phyloP scores from a whole-genome alignment of 2,329 filamentous ascomycete species.

The Chalara sp. region DNA sequence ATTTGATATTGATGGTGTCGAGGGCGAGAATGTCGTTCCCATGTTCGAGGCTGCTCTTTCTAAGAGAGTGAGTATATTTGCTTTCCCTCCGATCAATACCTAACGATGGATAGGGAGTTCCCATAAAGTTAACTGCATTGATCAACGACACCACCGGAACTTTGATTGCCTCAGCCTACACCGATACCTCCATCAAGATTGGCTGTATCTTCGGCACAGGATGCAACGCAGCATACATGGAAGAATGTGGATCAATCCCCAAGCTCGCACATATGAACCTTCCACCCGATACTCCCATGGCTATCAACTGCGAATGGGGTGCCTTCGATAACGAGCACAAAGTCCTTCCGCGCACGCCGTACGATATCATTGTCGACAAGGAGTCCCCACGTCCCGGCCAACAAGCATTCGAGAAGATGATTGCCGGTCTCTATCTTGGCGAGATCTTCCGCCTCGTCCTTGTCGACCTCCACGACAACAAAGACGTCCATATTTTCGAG shows the following conservation, averaged over 20 bases:
- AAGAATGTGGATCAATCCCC: constrained; percentile 81
- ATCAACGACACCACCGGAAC: constrained; percentile 99
- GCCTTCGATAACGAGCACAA: constrained; percentile 93
- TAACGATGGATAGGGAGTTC: constrained; percentile 57
- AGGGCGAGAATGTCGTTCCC: constrained; percentile 84
- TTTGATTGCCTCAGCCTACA: constrained; percentile 92
- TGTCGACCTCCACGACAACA: constrained; percentile 76
- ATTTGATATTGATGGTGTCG: constrained; percentile 87
- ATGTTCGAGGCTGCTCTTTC: constrained; percentile 75
- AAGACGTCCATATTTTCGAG: constrained; percentile 70
- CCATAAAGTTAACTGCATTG: constrained; percentile 85
- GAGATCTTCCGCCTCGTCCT: constrained; percentile 89
- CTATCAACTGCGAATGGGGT: constrained; percentile 97
- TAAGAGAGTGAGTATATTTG: constrained; percentile 46
- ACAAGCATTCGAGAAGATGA: constrained; percentile 97
- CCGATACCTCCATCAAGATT: constrained; percentile 86
- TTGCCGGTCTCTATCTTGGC: constrained; percentile 87
- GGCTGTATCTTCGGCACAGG: constrained; percentile 98
- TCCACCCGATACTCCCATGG: constrained; percentile 76
- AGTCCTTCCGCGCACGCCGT: constrained; percentile 77
- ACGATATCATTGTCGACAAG: constrained; percentile 82
- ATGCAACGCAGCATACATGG: constrained; percentile 98
- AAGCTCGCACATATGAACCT: constrained; percentile 92
- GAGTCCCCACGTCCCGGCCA: constrained; percentile 89
- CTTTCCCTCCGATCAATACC: constrained; percentile 5